phyloP scores from a whole-genome alignment of 2,329 filamentous ascomycete species.

The Trichoderma sp. region DNA sequence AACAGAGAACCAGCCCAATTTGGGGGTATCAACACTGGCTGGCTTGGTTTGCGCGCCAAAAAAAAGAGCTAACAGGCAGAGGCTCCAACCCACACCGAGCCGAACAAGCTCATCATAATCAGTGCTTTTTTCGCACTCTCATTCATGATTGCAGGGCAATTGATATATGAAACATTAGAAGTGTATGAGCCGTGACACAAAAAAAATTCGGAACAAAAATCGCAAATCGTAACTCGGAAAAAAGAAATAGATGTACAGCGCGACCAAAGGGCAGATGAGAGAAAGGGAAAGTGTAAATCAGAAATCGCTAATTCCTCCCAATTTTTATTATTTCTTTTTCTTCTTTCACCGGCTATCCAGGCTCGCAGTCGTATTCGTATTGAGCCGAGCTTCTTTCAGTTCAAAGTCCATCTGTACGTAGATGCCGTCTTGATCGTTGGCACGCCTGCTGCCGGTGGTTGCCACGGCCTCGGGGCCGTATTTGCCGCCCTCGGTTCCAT shows the following conservation, averaged over 20 bases:
- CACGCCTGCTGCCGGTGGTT: constrained; percentile 28
- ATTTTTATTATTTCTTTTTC: not conserved
- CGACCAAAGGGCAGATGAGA: not conserved
- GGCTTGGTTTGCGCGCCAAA: not conserved
- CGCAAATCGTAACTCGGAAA: not conserved
- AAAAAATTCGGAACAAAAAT: not conserved
- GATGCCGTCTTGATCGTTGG: constrained; percentile 35
- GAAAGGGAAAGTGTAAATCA: not conserved
- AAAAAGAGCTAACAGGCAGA: not conserved
- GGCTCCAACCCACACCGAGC: not conserved
- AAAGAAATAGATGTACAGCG: not conserved
- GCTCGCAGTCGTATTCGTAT: constrained; percentile 1
- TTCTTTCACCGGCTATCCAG: constrained; percentile 1
- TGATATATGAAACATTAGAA: not conserved
- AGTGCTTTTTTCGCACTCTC: not conserved
- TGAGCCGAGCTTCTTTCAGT: constrained; percentile 32
- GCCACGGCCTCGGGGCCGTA: constrained; percentile 29
- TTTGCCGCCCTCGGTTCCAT: constrained; percentile 24
- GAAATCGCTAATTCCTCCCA: not conserved
- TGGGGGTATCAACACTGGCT: not conserved
- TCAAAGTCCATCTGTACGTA: constrained; percentile 41
- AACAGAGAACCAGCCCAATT: not conserved
- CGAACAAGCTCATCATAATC: not conserved
- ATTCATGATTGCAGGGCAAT: not conserved
- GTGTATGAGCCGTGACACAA: not conserved